Percentiles rank a stretch among this genome's conserved stretches.
Conservation (phyloP, 1,284 basidiomycete genomes). For the Thecaphora thlaspeos region DNA sequence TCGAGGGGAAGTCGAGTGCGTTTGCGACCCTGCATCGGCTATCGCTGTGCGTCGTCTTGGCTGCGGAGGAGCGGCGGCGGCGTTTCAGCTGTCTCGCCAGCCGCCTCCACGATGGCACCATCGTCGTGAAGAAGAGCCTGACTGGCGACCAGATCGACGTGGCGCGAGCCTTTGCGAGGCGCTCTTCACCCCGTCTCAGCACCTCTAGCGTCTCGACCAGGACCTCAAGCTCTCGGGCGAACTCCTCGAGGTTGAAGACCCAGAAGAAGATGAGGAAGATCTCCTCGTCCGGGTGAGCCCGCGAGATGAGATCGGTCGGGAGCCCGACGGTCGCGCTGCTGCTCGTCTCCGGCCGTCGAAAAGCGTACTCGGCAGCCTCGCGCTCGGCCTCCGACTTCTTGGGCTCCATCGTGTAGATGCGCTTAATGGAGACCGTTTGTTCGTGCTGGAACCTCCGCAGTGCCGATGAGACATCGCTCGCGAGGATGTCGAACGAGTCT, state of each 20-base stretch:
- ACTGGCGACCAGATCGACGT: conserved; percentile 22
- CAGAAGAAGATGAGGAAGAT: conserved; percentile 54
- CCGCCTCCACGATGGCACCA: conserved; percentile 11
- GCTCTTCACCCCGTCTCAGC: conserved; percentile 32
- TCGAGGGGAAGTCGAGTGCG: conserved; percentile 70
- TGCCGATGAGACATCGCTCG: conserved; percentile 31
- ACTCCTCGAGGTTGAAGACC: conserved; percentile 52
- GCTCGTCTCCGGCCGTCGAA: too few relatives aligned
- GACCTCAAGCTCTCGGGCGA: conserved; percentile 38
- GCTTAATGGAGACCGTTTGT: conserved; percentile 49
- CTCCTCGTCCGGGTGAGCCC: conserved; percentile 37
- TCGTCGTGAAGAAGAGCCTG: conserved; percentile 13
- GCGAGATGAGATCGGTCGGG: background rate
- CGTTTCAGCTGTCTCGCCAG: conserved; percentile 25
- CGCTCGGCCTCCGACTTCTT: conserved; percentile 11
- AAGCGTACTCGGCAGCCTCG: background rate
- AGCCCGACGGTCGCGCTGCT: conserved; percentile 1
- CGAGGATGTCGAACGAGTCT: conserved; percentile 33
- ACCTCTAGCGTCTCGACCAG: conserved; percentile 36
- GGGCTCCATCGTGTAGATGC: conserved; percentile 50
- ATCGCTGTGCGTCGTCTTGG: conserved; percentile 42
- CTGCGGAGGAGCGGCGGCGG: conserved; percentile 40
- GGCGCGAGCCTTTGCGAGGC: conserved; percentile 25
- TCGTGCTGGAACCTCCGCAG: conserved; percentile 46
- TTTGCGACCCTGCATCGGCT: conserved; percentile 61